Evolutionary conservation across 805 yeast genomes (phyloP).

Genomic region (Candida broadrunensis): DNA sequence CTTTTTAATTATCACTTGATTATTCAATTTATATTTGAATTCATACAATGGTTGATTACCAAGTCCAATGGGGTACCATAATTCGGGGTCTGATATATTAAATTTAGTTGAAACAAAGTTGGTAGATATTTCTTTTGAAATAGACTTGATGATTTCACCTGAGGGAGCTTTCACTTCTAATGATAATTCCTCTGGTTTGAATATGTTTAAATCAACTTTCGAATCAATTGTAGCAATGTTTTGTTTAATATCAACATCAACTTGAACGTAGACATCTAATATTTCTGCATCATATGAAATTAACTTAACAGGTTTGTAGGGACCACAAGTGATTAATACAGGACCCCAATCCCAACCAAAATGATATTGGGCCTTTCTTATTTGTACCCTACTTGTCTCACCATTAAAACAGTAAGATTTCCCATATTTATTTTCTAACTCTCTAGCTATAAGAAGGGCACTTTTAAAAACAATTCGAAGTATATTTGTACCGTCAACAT

Average conservation of each 20-base stretch:
- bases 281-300: slow-evolving; percentile 14
- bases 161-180: slow-evolving; percentile 12
- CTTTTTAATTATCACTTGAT: slow-evolving; percentile 11
- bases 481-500: slow-evolving; percentile 20
- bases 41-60: slow-evolving; percentile 35
- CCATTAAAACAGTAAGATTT: slow-evolving; percentile 36
- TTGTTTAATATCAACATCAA: slow-evolving; percentile 4
- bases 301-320: slow-evolving; percentile 35
- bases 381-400: slow-evolving; percentile 40
- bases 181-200: neutral
- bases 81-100: slow-evolving; percentile 20
- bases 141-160: slow-evolving; percentile 5
- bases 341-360: slow-evolving; percentile 64
- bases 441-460: slow-evolving; percentile 31
- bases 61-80: slow-evolving; percentile 42
- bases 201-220: neutral
- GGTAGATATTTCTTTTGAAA: neutral
- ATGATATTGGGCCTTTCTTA: slow-evolving; percentile 52
- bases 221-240: slow-evolving; percentile 10
- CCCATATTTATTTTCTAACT: slow-evolving; percentile 28
- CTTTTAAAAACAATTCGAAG: slow-evolving; percentile 35
- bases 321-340: slow-evolving; percentile 42
- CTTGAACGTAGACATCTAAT: slow-evolving; percentile 14
- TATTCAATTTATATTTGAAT: slow-evolving; percentile 10
- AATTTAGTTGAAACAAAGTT: slow-evolving; percentile 1